These are phyloP conservation scores for Polygonum maritimum DNA, from an alignment of 148 eudicot species.

Conservation along the genomic window DNA sequence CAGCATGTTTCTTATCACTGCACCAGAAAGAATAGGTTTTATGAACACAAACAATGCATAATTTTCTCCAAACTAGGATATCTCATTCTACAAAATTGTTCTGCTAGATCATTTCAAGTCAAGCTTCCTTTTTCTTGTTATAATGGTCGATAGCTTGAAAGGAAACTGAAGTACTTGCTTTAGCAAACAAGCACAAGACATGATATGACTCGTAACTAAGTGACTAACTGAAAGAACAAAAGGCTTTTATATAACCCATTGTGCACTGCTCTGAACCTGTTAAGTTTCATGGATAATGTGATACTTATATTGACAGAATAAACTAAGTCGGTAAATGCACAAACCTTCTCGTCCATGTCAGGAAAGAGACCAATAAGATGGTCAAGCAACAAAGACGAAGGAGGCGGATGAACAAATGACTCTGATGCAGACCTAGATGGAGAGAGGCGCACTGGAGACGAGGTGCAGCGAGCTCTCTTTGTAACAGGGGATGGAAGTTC, in stretches of 20 bases:
- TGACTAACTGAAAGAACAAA: not conserved
- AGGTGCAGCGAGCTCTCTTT: constrained; percentile 45
- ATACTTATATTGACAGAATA: not conserved
- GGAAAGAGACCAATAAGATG: constrained; percentile 23
- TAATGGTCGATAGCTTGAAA: not conserved
- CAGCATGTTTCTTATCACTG: constrained; percentile 1
- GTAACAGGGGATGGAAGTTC: constrained; percentile 40
- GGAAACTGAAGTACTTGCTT: not conserved
- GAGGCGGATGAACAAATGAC: constrained; percentile 18
- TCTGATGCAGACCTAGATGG: constrained; percentile 9
- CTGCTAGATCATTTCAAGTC: not conserved
- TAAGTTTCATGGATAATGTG: not conserved
- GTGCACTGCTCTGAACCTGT: not conserved
- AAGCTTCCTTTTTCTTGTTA: not conserved
- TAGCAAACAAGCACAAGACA: not conserved
- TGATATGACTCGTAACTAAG: not conserved
- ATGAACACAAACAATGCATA: not conserved
- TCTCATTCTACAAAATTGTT: not conserved
- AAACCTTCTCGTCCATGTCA: constrained; percentile 13
- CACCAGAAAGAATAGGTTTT: not conserved
- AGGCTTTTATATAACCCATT: not conserved
- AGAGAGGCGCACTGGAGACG: constrained; percentile 46
- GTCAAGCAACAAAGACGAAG: constrained; percentile 14
- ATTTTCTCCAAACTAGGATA: not conserved
- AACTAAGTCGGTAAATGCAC: not conserved